Evolutionary conservation across 2,329 filamentous ascomycete genomes (phyloP), one percentile per base, ranked within the genome.

Genomic region (Neonectria sp.): DNA sequence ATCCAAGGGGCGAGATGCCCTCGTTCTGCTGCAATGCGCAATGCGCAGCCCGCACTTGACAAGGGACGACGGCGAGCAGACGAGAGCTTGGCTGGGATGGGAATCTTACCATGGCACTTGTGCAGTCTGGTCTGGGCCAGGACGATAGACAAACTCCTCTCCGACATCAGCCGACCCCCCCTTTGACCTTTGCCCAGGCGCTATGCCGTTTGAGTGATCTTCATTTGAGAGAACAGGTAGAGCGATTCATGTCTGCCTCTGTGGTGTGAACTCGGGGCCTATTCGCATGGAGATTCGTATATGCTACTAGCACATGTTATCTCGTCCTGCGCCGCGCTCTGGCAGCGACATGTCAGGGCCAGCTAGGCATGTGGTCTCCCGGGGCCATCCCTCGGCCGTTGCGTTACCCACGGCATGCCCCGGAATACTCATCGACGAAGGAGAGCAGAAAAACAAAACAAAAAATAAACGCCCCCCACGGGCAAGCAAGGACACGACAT

Each of bases 81-180:
- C 21, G 27, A 43, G 35, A 35, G 46, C 31, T 15, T 35, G 55
- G 25, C n/a, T 35, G 58, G 33, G 25, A 51, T 67, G 59, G 35
- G 61, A 43, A 27, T 45, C 35, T 53, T 9, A n/a, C 8, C n/a
- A 51, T 60, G 21, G 45, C 21, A 40, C 49, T 63, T 25, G 49
- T 40, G 56, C 55, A 37, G 46, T 58, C 48, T 51, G 55, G 63
- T 9, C 35, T 57, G 17, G 21, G 35, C 17, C 49, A 53, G 51
- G 11, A 37, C 33, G 45, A 64, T 63, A 63, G 60, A 48, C 40
- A 59, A 67, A 64, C 49, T 63, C 58, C 51, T 55, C 37, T 31
- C 66, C 66, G 58, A 53, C 21, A 65, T 68, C 57, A 61, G 68
- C 68, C 68, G 68, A 56, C 65, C 48, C 58, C 46, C 31, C n/a